Conservation (phyloP, 169 alveolate species). For the Plasmodium fragile region DNA sequence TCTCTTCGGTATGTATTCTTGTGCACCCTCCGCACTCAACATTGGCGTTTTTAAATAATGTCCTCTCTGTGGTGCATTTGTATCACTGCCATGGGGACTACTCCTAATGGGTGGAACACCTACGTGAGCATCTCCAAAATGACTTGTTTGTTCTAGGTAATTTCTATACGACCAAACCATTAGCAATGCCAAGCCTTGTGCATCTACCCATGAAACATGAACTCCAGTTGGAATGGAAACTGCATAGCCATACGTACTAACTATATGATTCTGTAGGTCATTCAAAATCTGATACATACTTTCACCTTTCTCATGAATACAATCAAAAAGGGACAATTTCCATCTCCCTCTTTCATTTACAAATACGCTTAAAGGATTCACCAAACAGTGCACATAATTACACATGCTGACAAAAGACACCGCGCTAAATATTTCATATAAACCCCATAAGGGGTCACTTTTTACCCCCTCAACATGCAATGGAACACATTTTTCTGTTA, state of each 20-base stretch:
- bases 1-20: constrained; percentile 15
- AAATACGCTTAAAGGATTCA: constrained; percentile 78
- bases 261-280: constrained; percentile 38
- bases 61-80: neutral
- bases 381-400: constrained; percentile 79
- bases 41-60: neutral
- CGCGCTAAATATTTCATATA: constrained; percentile 75
- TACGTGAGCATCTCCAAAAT: neutral
- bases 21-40: neutral
- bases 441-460: constrained; percentile 19
- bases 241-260: constrained; percentile 22
- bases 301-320: constrained; percentile 78
- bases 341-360: constrained; percentile 77
- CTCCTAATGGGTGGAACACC: neutral
- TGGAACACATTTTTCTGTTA: constrained; percentile 85
- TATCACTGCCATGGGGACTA: neutral
- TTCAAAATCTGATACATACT: neutral
- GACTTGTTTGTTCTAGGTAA: constrained; percentile 12
- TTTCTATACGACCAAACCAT: constrained; percentile 60
- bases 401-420: constrained; percentile 79
- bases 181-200: constrained; percentile 19
- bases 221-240: constrained; percentile 2
- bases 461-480: constrained; percentile 69
- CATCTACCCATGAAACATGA: constrained; percentile 27
- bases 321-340: constrained; percentile 78